Percentiles rank a stretch among this genome's conserved stretches.
Conservation (phyloP, 768 basidiomycete species). For the Chlorophyllum brunneum region DNA sequence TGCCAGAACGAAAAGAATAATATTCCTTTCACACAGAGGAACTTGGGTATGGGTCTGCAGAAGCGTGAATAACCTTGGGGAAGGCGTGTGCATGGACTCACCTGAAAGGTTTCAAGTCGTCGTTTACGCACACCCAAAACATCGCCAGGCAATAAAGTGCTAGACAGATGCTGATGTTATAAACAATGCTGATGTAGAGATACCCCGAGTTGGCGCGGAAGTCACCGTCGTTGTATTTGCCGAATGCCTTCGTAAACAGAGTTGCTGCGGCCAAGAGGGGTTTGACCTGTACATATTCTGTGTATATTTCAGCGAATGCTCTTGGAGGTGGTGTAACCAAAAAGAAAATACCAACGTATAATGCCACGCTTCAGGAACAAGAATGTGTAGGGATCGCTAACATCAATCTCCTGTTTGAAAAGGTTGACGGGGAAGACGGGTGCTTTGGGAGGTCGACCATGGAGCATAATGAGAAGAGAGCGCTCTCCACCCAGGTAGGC, state of each 20-base stretch:
- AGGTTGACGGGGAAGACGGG: slow-evolving; percentile 84
- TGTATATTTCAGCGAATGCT: slow-evolving; percentile 1
- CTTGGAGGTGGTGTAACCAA: not conserved
- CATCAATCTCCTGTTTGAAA: slow-evolving; percentile 84
- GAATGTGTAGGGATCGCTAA: slow-evolving; percentile 93
- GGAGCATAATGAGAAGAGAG: slow-evolving; percentile 85
- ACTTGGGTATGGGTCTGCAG: slow-evolving; percentile 86
- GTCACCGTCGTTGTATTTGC: slow-evolving; percentile 88
- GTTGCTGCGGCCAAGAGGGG: slow-evolving; percentile 84
- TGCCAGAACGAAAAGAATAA: slow-evolving; percentile 99
- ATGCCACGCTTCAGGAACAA: slow-evolving; percentile 94
- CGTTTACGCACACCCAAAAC: slow-evolving; percentile 92
- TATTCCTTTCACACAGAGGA: slow-evolving; percentile 97
- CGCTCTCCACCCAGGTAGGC: slow-evolving; percentile 91
- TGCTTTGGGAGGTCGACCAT: slow-evolving; percentile 84
- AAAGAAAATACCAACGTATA: slow-evolving; percentile 55
- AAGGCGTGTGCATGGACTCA: slow-evolving; percentile 27
- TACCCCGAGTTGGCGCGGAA: slow-evolving; percentile 86
- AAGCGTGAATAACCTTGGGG: not conserved
- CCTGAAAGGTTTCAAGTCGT: slow-evolving; percentile 89
- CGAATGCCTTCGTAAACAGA: slow-evolving; percentile 78
- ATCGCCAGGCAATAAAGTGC: slow-evolving; percentile 89
- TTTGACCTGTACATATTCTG: slow-evolving; percentile 98
- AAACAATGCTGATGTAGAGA: slow-evolving; percentile 84
- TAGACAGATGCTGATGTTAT: slow-evolving; percentile 78